Evolutionary conservation across 208 protist genomes (phyloP), one percentile per base, ranked within the genome.

Genomic region (Leishmania major): DNA sequence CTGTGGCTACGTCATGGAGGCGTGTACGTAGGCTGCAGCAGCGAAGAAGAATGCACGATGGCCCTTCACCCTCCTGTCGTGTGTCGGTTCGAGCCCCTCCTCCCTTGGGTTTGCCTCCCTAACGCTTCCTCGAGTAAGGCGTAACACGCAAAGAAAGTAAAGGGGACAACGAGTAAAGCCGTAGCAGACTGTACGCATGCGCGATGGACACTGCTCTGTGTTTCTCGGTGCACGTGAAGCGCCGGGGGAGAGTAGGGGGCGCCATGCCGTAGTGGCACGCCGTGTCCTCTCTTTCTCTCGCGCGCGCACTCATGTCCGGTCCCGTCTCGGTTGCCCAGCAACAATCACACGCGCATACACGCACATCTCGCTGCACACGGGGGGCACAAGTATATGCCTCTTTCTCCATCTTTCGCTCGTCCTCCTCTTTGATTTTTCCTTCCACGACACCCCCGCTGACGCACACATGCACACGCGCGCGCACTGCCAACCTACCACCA

Each of bases 291-390:
- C 45, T 25, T 45, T 35, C 25, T 6, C 3, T 28, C 35, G 15
- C 37, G 40, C 40, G 40, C 40, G 40, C 43, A 5, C 43, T 45
- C 43, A 45, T 45, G 43, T 7, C 17, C 19, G 5, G 31, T 49
- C 37, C 19, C 47, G 0, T 28, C 70, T 37, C 73, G 13, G 35
- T 47, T 35, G 35, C n/a, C 8, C 75, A 69, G 55, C 59, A 22
- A 37, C 13, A 47, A 8, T 49, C 55, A 79, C 75, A 70, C 28
- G 37, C 15, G 67, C 75, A 55, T 40, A 71, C 75, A 70, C 28
- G 35, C 22, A 35, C 37, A 17, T 67, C 35, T 22, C 19, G 15
- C 6, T 77, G 49, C 53, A n/a, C 70, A 7, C 45, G 13, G 10
- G 19, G 22, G 11, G 55, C 13, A 17, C 13, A 35, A 8, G 17